Percentiles rank a stretch among this genome's conserved stretches.
These are phyloP conservation scores for Diaporthe citri DNA, from an alignment of 2,329 filamentous ascomycete species.

Conservation along the genomic window DNA sequence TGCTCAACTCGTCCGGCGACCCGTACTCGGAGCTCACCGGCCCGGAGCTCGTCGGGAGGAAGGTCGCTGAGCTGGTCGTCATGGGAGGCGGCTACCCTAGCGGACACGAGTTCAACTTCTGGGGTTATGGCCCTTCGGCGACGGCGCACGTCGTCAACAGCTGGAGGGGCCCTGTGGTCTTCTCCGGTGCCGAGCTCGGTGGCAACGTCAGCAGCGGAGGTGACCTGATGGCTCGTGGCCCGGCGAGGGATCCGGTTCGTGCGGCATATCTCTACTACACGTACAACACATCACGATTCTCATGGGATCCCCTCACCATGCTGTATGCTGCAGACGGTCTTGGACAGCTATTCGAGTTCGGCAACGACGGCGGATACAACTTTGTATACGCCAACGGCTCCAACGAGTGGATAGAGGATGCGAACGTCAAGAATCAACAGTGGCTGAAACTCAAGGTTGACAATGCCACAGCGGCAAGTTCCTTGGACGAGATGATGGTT, in stretches of 20 bases:
- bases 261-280: slow-evolving; percentile 57
- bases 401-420: slow-evolving; percentile 58
- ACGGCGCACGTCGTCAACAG: slow-evolving; percentile 59
- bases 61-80: slow-evolving; percentile 62
- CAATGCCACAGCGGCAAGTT: slow-evolving; percentile 40
- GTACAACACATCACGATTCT: slow-evolving; percentile 49
- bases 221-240: slow-evolving; percentile 49
- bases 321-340: slow-evolving; percentile 55
- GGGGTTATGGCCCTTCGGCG: slow-evolving; percentile 51
- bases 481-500: neutral
- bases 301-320: slow-evolving; percentile 59
- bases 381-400: slow-evolving; percentile 54
- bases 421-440: slow-evolving; percentile 52
- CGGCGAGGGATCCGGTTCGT: slow-evolving; percentile 50
- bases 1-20: slow-evolving; percentile 60
- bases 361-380: slow-evolving; percentile 56
- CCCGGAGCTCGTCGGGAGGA: slow-evolving; percentile 54
- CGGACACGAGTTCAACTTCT: slow-evolving; percentile 64
- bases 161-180: slow-evolving; percentile 57
- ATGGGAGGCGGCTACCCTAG: slow-evolving; percentile 65
- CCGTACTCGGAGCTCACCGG: slow-evolving; percentile 49
- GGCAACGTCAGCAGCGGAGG: slow-evolving; percentile 55
- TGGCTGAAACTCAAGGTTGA: slow-evolving; percentile 53
- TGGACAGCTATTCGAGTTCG: slow-evolving; percentile 52
- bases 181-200: slow-evolving; percentile 60